Evolutionary conservation across 2,329 filamentous ascomycete species (phyloP), one percentile per base, ranked within the genome.

Genomic region (Tolypocladium paradoxum): DNA sequence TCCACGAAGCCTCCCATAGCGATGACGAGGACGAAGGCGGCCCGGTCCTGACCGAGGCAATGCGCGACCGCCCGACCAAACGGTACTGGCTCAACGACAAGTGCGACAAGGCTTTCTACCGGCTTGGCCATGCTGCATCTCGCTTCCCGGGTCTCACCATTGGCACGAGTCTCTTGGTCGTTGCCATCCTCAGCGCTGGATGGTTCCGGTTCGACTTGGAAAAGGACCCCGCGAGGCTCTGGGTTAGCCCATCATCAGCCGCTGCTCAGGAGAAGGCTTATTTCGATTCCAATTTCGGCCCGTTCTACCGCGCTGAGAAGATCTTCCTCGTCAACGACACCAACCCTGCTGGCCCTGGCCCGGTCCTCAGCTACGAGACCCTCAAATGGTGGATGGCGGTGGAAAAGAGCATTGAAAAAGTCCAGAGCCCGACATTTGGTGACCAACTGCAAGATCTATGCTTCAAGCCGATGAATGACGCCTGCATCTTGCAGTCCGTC

Each of bases 1-100:
- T 99, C 34, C 90, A 96, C 62, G 92, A 96, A 62, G 78, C 87
- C 0, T 79, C 83, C 14, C 85, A 85, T 9, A 95, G 88, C 62
- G 92, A 97, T 58, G 91, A 97, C 55, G 93, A 99, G 58, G 92
- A 96, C 56, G 92, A 96, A 64, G 90, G 87, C 2, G 90, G 95
- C 56, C 70, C 70, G 16, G 82, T 93, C 4, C 82, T 88, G 60
- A 86, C 85, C 51, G 81, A 82, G 20, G 87, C 86, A 38, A 84
- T 91, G 74, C 77, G 90, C 38, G 90, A 96, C 60, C 81, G 85
- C 14, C 89, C 89, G 0, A 85, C 85, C 18, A 85, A 81, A 57
- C 82, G 86, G 51, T 99, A 99, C 68, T 81, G 79, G 59, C 73
- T 97, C 59, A 97, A 99, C 62, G 87, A 85, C 3, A 81, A 85